Evolutionary conservation across 148 eudicot genomes (phyloP), one percentile per base, ranked within the genome.

Genomic region (Oxyria digyna): DNA sequence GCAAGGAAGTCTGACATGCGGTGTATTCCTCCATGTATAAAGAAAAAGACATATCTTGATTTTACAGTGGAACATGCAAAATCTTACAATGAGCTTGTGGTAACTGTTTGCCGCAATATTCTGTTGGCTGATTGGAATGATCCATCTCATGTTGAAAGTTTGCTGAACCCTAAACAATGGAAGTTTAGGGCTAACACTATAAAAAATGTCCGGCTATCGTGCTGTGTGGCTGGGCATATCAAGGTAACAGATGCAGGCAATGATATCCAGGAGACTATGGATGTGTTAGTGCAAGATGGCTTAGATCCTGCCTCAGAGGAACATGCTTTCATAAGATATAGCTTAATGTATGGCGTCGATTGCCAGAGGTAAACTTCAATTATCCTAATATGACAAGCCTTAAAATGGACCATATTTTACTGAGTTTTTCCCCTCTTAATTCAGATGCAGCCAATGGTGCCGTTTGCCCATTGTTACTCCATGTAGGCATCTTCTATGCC

Each of bases 71-170:
- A 85, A 65, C 98, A 93, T 68, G 91, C 96, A 67, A 83, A 76
- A 77, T 84, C 87, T 80, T 93, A 93, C 70, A 93, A 93, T 77
- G 96, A 93, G 76, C 82, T 93, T 52, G 96, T 90, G 35, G 92
- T 85, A 62, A 93, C 98, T 35, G 89, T 93, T 71, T 82, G 90
- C 33, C 91, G 98, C 35, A 93, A 93, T 74, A 90, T 93, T 70
- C 73, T 93, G 63, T 78, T 89, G 92, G 98, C 98, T 59, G 98
- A 93, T 73, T 93, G 98, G 98, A 93, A 90, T 78, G 98, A 93
- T 77, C 89, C 98, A 45, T 85, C 92, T 74, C 98, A 93, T 77
- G 95, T 87, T 74, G 96, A 93, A 78, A 93, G 98, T 82, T 83
- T 93, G 69, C 82, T 93, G 71, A 93, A 93, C 67, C 88, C 79